Evolutionary conservation across 805 yeast genomes (phyloP), one percentile per base, ranked within the genome.

Genomic region (Priceomyces haplophilus): DNA sequence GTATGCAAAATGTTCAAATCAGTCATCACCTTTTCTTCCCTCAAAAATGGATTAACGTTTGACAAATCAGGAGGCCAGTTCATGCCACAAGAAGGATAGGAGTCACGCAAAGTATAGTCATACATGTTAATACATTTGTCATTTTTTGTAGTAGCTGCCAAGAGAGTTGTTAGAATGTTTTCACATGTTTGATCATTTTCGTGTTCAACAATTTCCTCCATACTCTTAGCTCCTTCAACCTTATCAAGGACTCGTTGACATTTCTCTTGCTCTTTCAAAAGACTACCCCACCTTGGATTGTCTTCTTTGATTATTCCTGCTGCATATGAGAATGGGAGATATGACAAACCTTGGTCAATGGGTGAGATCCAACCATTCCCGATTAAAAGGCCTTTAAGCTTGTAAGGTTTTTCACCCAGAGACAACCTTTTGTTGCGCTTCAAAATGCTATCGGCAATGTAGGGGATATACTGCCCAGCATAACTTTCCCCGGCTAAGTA

Each of bases 321-420:
- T 15, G 80, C 73, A 19, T 80, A 49, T 0, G 85, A 75, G 61
- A 78, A 89, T 1, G 95, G 95, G 27, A 86, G 62, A 52, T 84
- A 87, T 13, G 95, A 79, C 46, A 88, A 70, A 40, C 91, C 82
- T 67, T 93, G 99, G 34, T 78, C 75, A 48, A 82, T 78, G 1
- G 98, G 97, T 37, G 88, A 90, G 11, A 90, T 79, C 96, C 96
- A 91, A 1, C 97, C 97, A 64, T 91, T 91, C 12, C 97, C 97
- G 44, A 93, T 83, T 48, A 89, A 50, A 7, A 88, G 58, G 0
- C 91, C 93, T 46, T 76, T 70, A 44, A 90, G 60, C 42, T 82
- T 69, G 15, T 65, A 65, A 49, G 37, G 56, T 34, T 30, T 56
- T 24, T 50, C 44, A 4, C 43, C 45, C 5, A 49, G 51, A 2